Evolutionary conservation across 2,329 filamentous ascomycete genomes (phyloP), one percentile per base, ranked within the genome.

Genomic region (Hypocrella siamensis): DNA sequence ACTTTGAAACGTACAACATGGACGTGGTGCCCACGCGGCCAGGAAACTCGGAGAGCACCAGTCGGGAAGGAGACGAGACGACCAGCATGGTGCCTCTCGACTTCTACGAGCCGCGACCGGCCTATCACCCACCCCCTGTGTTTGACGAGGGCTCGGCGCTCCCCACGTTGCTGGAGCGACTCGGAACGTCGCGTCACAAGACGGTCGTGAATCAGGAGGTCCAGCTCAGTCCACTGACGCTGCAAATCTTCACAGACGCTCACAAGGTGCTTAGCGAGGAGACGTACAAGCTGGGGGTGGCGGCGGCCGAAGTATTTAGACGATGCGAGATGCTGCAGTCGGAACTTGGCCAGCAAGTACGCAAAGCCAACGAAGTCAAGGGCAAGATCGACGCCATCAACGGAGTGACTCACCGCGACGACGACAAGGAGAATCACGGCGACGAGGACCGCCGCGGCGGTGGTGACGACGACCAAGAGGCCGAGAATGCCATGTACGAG

Each of bases 271-370:
- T 86, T 5, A 73, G 73, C 38, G 65, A 68, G 8, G 79, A 86
- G 51, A 83, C 78, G 0, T 64, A 78, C 41, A 63, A 63, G 9
- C 62, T 86, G 9, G 78, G 79, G 12, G 58, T 69, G 27, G 79
- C 77, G 2, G 79, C 77, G 1, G 70, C 79, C 2, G 78, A 84
- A 43, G 60, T 86, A 5, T 86, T 85, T 54, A 63, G 75, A 17
- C 67, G 75, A 33, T 82, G 79, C 38, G 68, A 79, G 41, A 63
- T 72, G 28, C 61, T 86, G 17, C 74, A 78, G 43, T 58, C 63
- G 14, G 79, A 85, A 46, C 62, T 85, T 26, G 62, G 60, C 39
- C 69, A 75, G 38, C 79, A 86, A 47, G 66, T 85, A 17, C 57
- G 57, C 38, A 73, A 75, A 41, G 75, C 71, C 18, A 70, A 72